Evolutionary conservation across 257 asterid genomes (phyloP), one percentile per base, ranked within the genome.

Genomic region (Striga asiatica): DNA sequence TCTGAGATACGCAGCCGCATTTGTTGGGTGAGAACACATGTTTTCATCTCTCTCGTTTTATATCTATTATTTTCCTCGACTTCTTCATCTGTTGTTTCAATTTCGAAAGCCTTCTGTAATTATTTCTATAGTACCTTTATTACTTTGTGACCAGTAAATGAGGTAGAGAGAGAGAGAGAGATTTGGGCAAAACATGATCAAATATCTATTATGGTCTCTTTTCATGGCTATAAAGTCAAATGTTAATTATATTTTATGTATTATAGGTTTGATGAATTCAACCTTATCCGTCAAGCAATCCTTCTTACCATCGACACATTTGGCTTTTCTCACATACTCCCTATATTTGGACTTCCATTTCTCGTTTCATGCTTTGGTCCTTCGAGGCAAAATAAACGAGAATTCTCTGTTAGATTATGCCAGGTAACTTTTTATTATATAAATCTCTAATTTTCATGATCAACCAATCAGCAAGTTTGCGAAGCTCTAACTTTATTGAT

Each of bases 1-100:
- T 65, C 95, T 91, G 60, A 79, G 98, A 64, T 87, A 84, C 65
- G 94, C 94, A 66, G 83, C 98, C 31, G 95, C 98, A 54, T 91
- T 87, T 71, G 69, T 84, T 31, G 98, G 98, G 97, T 88, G 64
- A 77, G 94, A 47, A 47, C 56, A 50, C 39, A 27, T 20, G 16
- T 43, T 7, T 18, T 16, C 32, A 16, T 55, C 28, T 14, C 3
- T 24, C 16, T 13, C 39, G 32, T 42, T 34, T 57, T 47, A n/a
- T n/a, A n/a, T n/a, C n/a, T n/a, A n/a, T n/a, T 6, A 1, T 46
- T 28, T 18, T 49, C 2, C 2, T n/a, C 18, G 5, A n/a, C 56
- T 48, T 39, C 37, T 32, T 38, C 45, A 13, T 37, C 24, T 38
- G 20, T n/a, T 13, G 34, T 48, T 45, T 23, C 1, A 43, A 41